phyloP scores from a whole-genome alignment of 345 rosid species.

The Laguncularia racemosa region DNA sequence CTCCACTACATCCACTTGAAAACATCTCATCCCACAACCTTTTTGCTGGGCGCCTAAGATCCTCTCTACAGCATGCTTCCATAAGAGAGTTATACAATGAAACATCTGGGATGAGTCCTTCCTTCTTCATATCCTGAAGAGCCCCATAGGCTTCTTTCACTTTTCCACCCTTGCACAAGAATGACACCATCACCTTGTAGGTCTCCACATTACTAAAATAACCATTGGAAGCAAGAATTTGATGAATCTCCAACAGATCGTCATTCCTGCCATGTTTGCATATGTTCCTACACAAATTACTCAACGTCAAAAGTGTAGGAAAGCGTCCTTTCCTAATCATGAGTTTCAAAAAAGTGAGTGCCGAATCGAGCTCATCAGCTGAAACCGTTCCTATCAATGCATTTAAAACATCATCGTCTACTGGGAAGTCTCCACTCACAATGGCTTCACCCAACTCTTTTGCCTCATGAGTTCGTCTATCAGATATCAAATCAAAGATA shows the following conservation, averaged over 20 bases:
- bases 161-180: constrained; percentile 63
- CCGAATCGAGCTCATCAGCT: constrained; percentile 47
- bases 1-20: constrained; percentile 57
- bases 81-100: constrained; percentile 58
- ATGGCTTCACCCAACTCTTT: constrained; percentile 63
- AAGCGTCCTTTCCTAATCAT: constrained; percentile 44
- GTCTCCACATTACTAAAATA: constrained; percentile 52
- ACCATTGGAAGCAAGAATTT: constrained; percentile 36
- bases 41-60: constrained; percentile 83
- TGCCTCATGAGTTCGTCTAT: constrained; percentile 53
- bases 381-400: constrained; percentile 71
- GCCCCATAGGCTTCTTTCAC: constrained; percentile 71
- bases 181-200: constrained; percentile 49
- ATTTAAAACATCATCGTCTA: constrained; percentile 63
- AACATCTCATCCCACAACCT: constrained; percentile 96
- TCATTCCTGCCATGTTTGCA: constrained; percentile 48
- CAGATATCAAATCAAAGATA: constrained; percentile 48
- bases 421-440: constrained; percentile 59
- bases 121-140: constrained; percentile 80
- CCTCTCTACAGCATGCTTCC: constrained; percentile 80
- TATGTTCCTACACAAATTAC: constrained; percentile 62
- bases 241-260: constrained; percentile 43
- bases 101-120: constrained; percentile 54
- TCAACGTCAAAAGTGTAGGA: constrained; percentile 54
- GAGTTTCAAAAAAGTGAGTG: constrained; percentile 39